Percentiles rank a stretch among this genome's conserved stretches.
Evolutionary conservation across 768 basidiomycete genomes (phyloP).

Genomic region (Macrocybe gigantea): DNA sequence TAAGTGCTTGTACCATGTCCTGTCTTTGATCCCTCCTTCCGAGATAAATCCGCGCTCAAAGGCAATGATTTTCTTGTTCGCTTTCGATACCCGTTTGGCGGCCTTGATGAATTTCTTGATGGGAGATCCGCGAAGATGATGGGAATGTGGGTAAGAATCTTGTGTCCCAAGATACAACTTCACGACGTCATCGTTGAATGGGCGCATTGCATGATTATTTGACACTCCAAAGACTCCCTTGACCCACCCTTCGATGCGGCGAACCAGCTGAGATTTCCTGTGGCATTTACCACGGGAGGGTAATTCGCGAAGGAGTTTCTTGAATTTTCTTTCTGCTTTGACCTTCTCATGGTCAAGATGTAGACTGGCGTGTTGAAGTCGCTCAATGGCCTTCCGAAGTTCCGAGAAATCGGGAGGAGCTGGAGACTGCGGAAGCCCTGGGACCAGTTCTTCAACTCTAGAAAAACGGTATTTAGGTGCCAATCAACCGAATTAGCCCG

Average conservation of each 20-base stretch:
- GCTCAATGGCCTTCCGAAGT: slow-evolving; percentile 40
- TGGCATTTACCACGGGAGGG: slow-evolving; percentile 19
- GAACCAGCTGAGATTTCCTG: slow-evolving; percentile 12
- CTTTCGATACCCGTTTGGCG: slow-evolving; percentile 48
- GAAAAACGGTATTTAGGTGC: neutral
- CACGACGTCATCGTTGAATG: neutral
- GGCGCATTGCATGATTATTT: neutral
- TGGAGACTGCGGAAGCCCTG: slow-evolving; percentile 10
- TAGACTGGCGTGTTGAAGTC: slow-evolving; percentile 44
- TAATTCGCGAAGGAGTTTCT: slow-evolving; percentile 35
- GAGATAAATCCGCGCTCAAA: slow-evolving; percentile 83
- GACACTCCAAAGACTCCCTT: slow-evolving; percentile 32
- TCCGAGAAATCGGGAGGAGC: slow-evolving; percentile 30
- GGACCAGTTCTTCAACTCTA: slow-evolving; percentile 48
- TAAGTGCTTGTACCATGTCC: slow-evolving; percentile 84
- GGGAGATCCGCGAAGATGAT: slow-evolving; percentile 21
- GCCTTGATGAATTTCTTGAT: slow-evolving; percentile 47
- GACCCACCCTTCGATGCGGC: slow-evolving; percentile 26
- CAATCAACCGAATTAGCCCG: too few relatives aligned
- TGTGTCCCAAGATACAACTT: too few relatives aligned
- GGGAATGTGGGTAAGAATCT: too few relatives aligned
- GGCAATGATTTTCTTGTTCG: slow-evolving; percentile 59
- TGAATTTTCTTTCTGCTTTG: slow-evolving; percentile 47
- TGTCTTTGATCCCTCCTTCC: slow-evolving; percentile 66
- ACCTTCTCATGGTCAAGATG: slow-evolving; percentile 55